Evolutionary conservation across 805 yeast genomes (phyloP).

Genomic region (Hanseniaspora guilliermondii): DNA sequence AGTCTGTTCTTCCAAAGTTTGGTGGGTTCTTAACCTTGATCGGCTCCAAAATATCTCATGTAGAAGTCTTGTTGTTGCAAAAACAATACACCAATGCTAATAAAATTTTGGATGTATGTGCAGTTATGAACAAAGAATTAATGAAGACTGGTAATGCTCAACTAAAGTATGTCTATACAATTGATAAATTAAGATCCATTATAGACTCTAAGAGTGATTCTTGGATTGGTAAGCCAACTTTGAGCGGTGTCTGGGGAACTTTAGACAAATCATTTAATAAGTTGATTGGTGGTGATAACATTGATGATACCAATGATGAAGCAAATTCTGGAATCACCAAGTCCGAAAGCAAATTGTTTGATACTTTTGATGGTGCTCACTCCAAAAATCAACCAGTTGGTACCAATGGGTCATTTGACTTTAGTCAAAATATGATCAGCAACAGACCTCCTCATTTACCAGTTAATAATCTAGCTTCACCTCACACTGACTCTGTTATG

Average conservation of each 20-base stretch:
- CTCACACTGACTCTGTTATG: neutral
- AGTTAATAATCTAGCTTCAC: neutral
- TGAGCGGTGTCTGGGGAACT: slow-evolving; percentile 82
- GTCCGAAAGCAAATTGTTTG: slow-evolving; percentile 42
- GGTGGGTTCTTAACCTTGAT: slow-evolving; percentile 41
- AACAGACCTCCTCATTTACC: neutral
- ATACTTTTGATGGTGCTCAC: slow-evolving; percentile 57
- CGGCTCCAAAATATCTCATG: slow-evolving; percentile 53
- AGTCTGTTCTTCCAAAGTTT: slow-evolving; percentile 23
- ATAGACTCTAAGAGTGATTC: slow-evolving; percentile 42
- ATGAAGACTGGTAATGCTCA: slow-evolving; percentile 29
- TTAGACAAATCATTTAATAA: slow-evolving; percentile 66
- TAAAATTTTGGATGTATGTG: slow-evolving; percentile 45
- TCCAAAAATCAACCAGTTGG: slow-evolving; percentile 42
- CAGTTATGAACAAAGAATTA: slow-evolving; percentile 29
- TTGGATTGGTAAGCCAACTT: slow-evolving; percentile 69
- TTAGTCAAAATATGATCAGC: neutral
- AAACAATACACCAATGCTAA: slow-evolving; percentile 50
- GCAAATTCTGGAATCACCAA: slow-evolving; percentile 25
- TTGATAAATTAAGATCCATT: slow-evolving; percentile 34
- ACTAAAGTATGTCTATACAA: slow-evolving; percentile 25
- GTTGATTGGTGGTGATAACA: slow-evolving; percentile 67
- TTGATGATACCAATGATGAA: slow-evolving; percentile 34
- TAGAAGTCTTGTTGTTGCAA: slow-evolving; percentile 53
- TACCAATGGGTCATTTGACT: slow-evolving; percentile 16